Conservation (phyloP, 305 asterid genomes). For the Fraxinus paxiana region DNA sequence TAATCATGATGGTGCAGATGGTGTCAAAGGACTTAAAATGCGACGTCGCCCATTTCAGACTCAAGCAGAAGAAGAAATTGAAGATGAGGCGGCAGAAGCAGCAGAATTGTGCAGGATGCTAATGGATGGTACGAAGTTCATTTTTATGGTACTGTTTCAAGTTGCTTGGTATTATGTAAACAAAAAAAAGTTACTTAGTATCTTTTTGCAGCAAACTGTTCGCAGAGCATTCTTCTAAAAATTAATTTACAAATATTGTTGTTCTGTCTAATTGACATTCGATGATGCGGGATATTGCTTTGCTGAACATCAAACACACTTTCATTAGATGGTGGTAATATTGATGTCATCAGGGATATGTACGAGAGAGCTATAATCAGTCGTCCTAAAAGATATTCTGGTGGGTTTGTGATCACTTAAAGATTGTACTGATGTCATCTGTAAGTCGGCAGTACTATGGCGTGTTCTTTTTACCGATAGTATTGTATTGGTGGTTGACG, state of each 20-base stretch:
- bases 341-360: not conserved
- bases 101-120: constrained; percentile 95
- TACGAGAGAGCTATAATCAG: not conserved
- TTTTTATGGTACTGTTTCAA: constrained; percentile 5
- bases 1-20: constrained; percentile 62
- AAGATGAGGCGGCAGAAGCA: constrained; percentile 97
- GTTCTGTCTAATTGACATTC: not conserved
- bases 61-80: constrained; percentile 83
- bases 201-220: not conserved
- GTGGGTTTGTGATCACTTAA: not conserved
- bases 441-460: not conserved
- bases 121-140: constrained; percentile 70
- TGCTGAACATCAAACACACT: not conserved
- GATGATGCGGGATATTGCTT: constrained; percentile 5
- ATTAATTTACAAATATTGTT: not conserved
- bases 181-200: not conserved
- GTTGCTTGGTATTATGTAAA: constrained; percentile 2
- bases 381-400: not conserved
- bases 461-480: not conserved
- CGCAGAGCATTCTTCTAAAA: not conserved
- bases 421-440: not conserved
- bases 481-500: not conserved
- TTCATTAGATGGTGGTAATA: not conserved
- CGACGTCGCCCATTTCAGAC: constrained; percentile 81
- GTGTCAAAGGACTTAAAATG: constrained; percentile 89